Conservation (phyloP, 1,139 yeast genomes). For the Kluyveromyces sp. region DNA sequence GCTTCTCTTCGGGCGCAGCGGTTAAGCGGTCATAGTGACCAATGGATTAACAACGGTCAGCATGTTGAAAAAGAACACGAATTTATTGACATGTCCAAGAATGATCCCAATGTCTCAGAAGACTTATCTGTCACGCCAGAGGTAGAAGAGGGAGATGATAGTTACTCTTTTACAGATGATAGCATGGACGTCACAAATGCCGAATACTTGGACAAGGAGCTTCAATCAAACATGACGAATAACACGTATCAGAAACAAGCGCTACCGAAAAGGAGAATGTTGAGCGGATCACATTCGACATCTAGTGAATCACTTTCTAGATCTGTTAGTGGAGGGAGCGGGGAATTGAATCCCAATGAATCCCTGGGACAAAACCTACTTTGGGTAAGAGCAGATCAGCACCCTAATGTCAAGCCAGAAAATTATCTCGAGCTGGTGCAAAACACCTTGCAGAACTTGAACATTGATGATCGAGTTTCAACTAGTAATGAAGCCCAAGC, state of each 20-base stretch:
- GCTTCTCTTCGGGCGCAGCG: not conserved
- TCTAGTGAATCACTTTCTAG: not conserved
- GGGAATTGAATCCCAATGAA: not conserved
- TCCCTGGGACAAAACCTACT: conserved; percentile 37
- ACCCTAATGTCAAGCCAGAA: conserved; percentile 90
- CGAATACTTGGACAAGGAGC: conserved; percentile 9
- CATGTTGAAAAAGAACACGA: not conserved
- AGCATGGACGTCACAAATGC: conserved; percentile 11
- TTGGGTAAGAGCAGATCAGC: conserved; percentile 95
- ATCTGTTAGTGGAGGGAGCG: not conserved
- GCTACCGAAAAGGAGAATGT: conserved; percentile 4
- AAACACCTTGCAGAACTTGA: conserved; percentile 68
- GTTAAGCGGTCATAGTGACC: not conserved
- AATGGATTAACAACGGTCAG: not conserved
- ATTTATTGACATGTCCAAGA: not conserved
- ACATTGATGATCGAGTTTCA: conserved; percentile 23
- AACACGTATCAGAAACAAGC: conserved; percentile 1
- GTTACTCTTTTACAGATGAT: conserved; percentile 10
- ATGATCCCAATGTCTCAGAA: not conserved
- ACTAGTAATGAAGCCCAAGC: conserved; percentile 2
- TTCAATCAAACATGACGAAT: not conserved
- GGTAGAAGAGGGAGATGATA: conserved; percentile 8
- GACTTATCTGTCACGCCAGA: not conserved
- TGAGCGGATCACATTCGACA: conserved; percentile 1
- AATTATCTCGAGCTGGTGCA: conserved; percentile 80